These are phyloP conservation scores for Beta vulgaris DNA, from an alignment of 148 eudicot genomes.

Conservation along the genomic window DNA sequence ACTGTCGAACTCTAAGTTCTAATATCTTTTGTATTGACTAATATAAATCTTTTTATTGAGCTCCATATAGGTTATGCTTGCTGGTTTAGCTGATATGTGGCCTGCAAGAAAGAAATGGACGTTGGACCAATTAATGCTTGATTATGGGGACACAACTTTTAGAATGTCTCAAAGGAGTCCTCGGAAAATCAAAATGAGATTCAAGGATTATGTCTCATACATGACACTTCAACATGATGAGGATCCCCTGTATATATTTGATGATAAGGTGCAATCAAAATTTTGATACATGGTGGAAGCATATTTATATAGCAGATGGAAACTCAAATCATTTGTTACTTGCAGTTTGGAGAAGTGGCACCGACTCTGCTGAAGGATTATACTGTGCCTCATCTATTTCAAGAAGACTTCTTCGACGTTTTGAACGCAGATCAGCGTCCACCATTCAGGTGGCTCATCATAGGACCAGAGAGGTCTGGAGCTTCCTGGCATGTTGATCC, in stretches of 20 bases:
- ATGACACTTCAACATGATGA: slow-evolving; percentile 86
- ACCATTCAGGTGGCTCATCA: slow-evolving; percentile 86
- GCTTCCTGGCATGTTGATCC: slow-evolving; percentile 99
- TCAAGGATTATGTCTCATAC: slow-evolving; percentile 73
- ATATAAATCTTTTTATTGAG: slow-evolving; percentile 7
- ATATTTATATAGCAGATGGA: slow-evolving; percentile 6
- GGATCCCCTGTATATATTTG: slow-evolving; percentile 95
- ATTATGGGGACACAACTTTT: slow-evolving; percentile 73
- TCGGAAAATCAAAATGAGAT: slow-evolving; percentile 56
- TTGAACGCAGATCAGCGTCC: slow-evolving; percentile 74
- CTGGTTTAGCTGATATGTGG: slow-evolving; percentile 83
- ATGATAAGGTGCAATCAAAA: slow-evolving; percentile 60
- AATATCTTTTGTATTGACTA: slow-evolving; percentile 3
- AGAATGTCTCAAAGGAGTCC: slow-evolving; percentile 80
- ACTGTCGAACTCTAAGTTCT: not conserved
- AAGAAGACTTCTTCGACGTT: slow-evolving; percentile 85
- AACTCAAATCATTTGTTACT: slow-evolving; percentile 12
- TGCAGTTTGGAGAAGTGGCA: slow-evolving; percentile 89
- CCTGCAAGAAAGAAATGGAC: slow-evolving; percentile 77
- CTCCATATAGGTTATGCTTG: slow-evolving; percentile 62
- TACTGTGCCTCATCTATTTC: slow-evolving; percentile 79
- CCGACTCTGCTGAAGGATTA: slow-evolving; percentile 83
- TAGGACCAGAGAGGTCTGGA: slow-evolving; percentile 99
- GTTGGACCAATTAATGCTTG: slow-evolving; percentile 50
- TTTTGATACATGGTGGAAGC: not conserved